Evolutionary conservation across 2,329 filamentous ascomycete genomes (phyloP).

Genomic region (Blastomyces parvus): DNA sequence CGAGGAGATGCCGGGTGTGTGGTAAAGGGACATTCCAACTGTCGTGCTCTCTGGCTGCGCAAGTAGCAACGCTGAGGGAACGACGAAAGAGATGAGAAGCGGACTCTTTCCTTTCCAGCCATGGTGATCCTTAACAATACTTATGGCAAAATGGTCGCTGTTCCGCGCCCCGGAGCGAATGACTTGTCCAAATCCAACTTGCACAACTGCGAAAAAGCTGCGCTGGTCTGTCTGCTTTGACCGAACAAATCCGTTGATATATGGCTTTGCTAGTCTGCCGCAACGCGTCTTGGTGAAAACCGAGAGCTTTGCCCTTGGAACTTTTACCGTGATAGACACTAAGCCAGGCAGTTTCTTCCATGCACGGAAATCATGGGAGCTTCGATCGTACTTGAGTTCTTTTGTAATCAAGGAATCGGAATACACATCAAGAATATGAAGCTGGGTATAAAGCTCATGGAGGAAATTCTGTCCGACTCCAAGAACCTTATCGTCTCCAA

Average conservation of each 20-base stretch:
- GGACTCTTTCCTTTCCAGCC: constrained; percentile 20
- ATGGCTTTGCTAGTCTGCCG: constrained; percentile 12
- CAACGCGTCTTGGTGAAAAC: constrained; percentile 11
- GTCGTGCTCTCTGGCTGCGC: constrained; percentile 12
- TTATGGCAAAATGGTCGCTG: constrained; percentile 15
- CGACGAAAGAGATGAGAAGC: constrained; percentile 21
- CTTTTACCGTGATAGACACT: constrained; percentile 15
- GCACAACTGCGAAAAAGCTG: constrained; percentile 19
- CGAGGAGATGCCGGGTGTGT: constrained; percentile 10
- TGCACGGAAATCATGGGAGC: constrained; percentile 7
- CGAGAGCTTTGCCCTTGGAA: constrained; percentile 14
- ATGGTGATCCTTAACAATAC: constrained; percentile 16
- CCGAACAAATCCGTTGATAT: constrained; percentile 14
- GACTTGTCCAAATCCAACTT: constrained; percentile 20
- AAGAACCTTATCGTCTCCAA: constrained; percentile 15
- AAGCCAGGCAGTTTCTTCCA: constrained; percentile 17
- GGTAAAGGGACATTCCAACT: constrained; percentile 18
- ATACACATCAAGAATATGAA: constrained; percentile 20
- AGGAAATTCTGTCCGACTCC: constrained; percentile 19
- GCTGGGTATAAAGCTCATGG: constrained; percentile 23
- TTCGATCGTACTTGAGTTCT: constrained; percentile 4
- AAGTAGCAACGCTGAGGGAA: constrained; percentile 20
- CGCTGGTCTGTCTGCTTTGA: constrained; percentile 12
- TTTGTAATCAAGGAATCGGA: constrained; percentile 6
- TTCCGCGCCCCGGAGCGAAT: constrained; percentile 11